Conservation (phyloP, 495 filamentous ascomycete species). For the Tirmania nivea region DNA sequence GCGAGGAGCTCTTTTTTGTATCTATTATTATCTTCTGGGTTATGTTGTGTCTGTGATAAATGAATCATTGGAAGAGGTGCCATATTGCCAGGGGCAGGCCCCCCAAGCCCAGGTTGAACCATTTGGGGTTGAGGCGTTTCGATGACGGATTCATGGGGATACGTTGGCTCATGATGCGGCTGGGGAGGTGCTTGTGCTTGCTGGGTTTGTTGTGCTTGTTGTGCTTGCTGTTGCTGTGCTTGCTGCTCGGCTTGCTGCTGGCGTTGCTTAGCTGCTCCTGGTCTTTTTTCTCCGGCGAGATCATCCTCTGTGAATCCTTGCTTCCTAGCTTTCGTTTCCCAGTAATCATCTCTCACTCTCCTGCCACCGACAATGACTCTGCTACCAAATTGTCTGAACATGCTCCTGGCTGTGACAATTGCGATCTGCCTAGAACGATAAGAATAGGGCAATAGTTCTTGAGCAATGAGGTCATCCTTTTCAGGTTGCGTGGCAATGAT, state of each 20-base stretch:
- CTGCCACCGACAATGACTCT: slow-evolving; percentile 74
- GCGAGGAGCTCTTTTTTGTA: slow-evolving; percentile 55
- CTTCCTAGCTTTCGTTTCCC: slow-evolving; percentile 90
- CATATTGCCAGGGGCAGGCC: slow-evolving; percentile 37
- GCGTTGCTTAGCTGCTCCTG: slow-evolving; percentile 38
- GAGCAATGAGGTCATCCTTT: slow-evolving; percentile 86
- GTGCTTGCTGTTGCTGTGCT: slow-evolving; percentile 26
- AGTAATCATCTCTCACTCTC: slow-evolving; percentile 91
- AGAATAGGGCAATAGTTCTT: slow-evolving; percentile 92
- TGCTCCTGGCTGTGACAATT: slow-evolving; percentile 93
- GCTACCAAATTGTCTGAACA: slow-evolving; percentile 99
- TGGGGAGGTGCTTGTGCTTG: slow-evolving; percentile 40
- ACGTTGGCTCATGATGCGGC: slow-evolving; percentile 43
- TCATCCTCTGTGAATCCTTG: slow-evolving; percentile 98
- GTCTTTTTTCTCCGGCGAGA: slow-evolving; percentile 85
- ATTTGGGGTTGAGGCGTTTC: slow-evolving; percentile 41
- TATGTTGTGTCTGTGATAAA: slow-evolving; percentile 24
- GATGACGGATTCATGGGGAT: slow-evolving; percentile 51
- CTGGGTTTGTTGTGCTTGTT: slow-evolving; percentile 22
- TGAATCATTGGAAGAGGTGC: slow-evolving; percentile 70
- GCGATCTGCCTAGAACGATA: slow-evolving; percentile 96
- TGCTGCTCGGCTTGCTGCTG: slow-evolving; percentile 18
- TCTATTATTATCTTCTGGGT: slow-evolving; percentile 43
- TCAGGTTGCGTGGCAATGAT: slow-evolving; percentile 93
- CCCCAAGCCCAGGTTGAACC: slow-evolving; percentile 47